Percentiles rank a stretch among this genome's conserved stretches.
Evolutionary conservation across 2,329 filamentous ascomycete genomes (phyloP).

Genomic region (Aschersonia sp.): DNA sequence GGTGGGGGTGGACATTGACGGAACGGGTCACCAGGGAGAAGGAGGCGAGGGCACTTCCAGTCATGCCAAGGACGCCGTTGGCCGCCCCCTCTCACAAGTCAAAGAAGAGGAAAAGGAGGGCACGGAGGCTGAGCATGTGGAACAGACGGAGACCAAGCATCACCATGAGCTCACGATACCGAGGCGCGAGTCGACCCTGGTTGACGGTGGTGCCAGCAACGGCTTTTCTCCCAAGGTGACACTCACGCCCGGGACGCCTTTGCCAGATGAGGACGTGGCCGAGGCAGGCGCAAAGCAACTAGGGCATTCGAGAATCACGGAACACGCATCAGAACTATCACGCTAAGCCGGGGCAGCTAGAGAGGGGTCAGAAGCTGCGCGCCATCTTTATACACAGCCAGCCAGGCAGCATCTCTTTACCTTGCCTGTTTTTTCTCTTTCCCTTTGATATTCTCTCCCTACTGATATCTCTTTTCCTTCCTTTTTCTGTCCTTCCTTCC

Average conservation of each 20-base stretch:
- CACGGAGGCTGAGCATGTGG: slow-evolving; percentile 16
- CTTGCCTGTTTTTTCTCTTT: background rate
- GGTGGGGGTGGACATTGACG: slow-evolving; percentile 49
- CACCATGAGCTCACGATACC: background rate
- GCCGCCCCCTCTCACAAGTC: slow-evolving; percentile 19
- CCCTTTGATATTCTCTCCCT: background rate
- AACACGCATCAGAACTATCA: slow-evolving; percentile 17
- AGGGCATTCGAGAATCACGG: slow-evolving; percentile 21
- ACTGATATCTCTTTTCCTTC: background rate
- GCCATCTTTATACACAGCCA: background rate
- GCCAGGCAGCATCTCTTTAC: too few species aligned
- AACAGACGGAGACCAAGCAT: slow-evolving; percentile 6
- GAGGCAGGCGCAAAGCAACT: slow-evolving; percentile 28
- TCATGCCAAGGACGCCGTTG: slow-evolving; percentile 5
- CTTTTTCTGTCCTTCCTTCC: background rate
- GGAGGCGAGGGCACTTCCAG: slow-evolving; percentile 10
- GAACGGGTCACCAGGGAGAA: slow-evolving; percentile 15
- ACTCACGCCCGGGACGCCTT: slow-evolving; percentile 25
- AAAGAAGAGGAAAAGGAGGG: slow-evolving; percentile 23
- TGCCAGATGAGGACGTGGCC: slow-evolving; percentile 13
- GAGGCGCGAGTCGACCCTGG: slow-evolving; percentile 4
- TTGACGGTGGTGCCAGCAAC: background rate
- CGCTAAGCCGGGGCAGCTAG: slow-evolving; percentile 12
- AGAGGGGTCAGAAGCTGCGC: background rate
- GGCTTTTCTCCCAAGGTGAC: slow-evolving; percentile 4